A percentile compares a stretch with the other conserved stretches of the same genome.
Conservation (phyloP, 352 stramenopile species). For the Globisporangium spiculum region DNA sequence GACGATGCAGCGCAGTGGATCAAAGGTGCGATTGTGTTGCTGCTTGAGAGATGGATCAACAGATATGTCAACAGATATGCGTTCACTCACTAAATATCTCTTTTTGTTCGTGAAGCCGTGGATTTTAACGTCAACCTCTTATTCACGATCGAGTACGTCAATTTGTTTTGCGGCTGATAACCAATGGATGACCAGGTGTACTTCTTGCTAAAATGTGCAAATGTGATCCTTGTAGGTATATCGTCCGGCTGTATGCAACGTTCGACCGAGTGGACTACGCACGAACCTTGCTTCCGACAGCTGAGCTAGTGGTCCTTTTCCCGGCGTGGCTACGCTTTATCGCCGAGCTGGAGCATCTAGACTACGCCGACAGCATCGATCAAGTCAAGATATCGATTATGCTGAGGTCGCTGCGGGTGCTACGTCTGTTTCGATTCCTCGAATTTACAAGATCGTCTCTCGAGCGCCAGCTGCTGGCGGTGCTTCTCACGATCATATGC, state of each 20-base stretch:
- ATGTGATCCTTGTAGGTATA: constrained; percentile 25
- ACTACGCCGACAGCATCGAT: constrained; percentile 13
- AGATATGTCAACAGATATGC: too few species aligned
- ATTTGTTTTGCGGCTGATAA: not conserved
- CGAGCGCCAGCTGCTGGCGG: constrained; percentile 60
- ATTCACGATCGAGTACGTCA: constrained; percentile 65
- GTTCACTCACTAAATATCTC: not conserved
- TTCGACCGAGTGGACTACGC: constrained; percentile 67
- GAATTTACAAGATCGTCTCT: constrained; percentile 74
- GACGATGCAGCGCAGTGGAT: constrained; percentile 33
- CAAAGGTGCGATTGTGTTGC: constrained; percentile 31
- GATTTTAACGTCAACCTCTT: constrained; percentile 62
- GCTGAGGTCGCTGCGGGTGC: constrained; percentile 56
- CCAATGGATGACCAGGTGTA: not conserved
- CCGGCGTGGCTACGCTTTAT: constrained; percentile 45
- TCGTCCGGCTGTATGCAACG: constrained; percentile 55
- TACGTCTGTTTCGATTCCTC: constrained; percentile 70
- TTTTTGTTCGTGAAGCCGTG: constrained; percentile 24
- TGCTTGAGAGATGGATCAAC: not conserved
- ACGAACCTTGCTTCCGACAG: constrained; percentile 40
- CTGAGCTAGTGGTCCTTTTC: constrained; percentile 59
- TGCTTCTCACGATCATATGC: constrained; percentile 60
- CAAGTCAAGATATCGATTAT: constrained; percentile 29
- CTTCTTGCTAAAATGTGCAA: not conserved
- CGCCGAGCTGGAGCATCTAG: not conserved